phyloP scores from a whole-genome alignment of 2,329 filamentous ascomycete genomes.

The Aureobasidium sp. region DNA sequence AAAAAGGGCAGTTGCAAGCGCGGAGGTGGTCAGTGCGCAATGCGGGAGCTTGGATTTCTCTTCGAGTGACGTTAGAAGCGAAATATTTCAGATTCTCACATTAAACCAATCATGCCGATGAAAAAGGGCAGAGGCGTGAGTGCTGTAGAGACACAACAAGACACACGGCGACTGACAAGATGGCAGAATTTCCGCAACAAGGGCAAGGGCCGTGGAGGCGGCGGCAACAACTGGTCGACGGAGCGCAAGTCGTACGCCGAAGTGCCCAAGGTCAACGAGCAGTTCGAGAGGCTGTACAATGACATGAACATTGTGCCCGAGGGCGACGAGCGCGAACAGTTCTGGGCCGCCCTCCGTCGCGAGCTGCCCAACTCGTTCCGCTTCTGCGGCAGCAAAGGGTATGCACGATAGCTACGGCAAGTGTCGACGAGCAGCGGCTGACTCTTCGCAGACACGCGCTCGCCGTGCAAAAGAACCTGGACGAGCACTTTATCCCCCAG shows the following conservation, averaged over 20 bases:
- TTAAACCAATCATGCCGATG: constrained; percentile 5
- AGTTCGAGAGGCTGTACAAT: constrained; percentile 82
- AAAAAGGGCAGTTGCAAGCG: not conserved
- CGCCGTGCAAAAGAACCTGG: constrained; percentile 78
- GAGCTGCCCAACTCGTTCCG: constrained; percentile 96
- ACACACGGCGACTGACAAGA: not conserved
- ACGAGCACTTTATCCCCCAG: constrained; percentile 81
- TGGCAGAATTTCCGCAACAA: constrained; percentile 8
- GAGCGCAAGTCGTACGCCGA: constrained; percentile 45
- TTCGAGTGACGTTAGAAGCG: not conserved
- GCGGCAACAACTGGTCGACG: constrained; percentile 30
- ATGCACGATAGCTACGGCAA: constrained; percentile 21
- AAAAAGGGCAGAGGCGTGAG: constrained; percentile 4
- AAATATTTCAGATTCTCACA: not conserved
- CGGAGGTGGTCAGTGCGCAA: not conserved
- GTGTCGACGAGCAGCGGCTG: not conserved
- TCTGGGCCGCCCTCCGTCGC: constrained; percentile 74
- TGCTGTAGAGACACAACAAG: not conserved
- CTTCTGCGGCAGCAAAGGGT: constrained; percentile 92
- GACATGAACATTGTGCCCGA: constrained; percentile 64
- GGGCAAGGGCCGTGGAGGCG: constrained; percentile 24
- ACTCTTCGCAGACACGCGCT: constrained; percentile 63
- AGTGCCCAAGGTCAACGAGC: constrained; percentile 70
- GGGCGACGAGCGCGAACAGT: constrained; percentile 61
- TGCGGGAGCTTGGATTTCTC: constrained; percentile 5